Conservation (phyloP, 495 filamentous ascomycete species). For the Neurospora africana region DNA sequence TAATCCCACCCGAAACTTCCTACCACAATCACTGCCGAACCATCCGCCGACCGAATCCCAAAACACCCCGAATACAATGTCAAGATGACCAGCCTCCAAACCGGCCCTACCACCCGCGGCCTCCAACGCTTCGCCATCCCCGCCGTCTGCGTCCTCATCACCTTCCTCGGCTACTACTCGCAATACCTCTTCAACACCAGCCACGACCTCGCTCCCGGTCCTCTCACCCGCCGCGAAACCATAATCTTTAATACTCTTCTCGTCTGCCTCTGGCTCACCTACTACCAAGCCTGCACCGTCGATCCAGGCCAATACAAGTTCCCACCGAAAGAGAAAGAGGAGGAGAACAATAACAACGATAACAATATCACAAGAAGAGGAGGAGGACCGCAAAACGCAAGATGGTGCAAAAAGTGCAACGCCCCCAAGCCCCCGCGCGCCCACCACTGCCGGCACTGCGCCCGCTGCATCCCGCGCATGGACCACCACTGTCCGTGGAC, state of each 20-base stretch:
- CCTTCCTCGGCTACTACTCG: constrained; percentile 72
- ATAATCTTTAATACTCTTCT: constrained; percentile 68
- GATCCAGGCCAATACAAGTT: constrained; percentile 57
- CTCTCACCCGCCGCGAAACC: constrained; percentile 49
- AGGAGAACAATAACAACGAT: not conserved
- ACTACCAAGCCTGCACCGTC: constrained; percentile 63
- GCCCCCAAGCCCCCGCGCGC: constrained; percentile 73
- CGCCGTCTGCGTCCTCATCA: constrained; percentile 55
- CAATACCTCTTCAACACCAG: constrained; percentile 64
- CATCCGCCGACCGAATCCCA: not conserved
- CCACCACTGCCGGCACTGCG: constrained; percentile 87
- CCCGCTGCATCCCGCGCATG: constrained; percentile 90
- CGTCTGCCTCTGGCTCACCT: constrained; percentile 65
- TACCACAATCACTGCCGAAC: not conserved
- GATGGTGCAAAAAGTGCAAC: constrained; percentile 83
- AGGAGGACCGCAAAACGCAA: not conserved
- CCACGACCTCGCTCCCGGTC: constrained; percentile 52
- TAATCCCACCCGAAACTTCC: not conserved
- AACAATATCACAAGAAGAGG: not conserved
- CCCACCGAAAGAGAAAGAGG: constrained; percentile 13
- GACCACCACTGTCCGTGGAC: constrained; percentile 99
- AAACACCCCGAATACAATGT: not conserved
- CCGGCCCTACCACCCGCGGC: constrained; percentile 19
- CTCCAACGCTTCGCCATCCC: constrained; percentile 51
- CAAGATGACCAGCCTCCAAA: constrained; percentile 15